These are phyloP conservation scores for Silene conica DNA, from an alignment of 148 eudicot species.

Conservation along the genomic window DNA sequence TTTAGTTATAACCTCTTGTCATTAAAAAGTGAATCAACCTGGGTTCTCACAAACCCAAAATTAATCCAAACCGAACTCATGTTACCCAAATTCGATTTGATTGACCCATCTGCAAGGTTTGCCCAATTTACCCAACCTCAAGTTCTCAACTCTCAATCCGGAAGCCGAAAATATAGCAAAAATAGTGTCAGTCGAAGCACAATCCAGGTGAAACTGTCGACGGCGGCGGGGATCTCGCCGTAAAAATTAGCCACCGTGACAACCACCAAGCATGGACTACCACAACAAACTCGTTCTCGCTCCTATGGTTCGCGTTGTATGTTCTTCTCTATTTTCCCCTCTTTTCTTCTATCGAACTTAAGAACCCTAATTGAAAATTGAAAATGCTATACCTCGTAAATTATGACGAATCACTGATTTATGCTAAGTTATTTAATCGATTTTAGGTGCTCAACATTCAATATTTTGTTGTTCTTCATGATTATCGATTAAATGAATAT, in stretches of 20 bases:
- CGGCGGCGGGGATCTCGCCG: not conserved
- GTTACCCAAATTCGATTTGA: too few species aligned
- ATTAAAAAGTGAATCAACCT: too few species aligned
- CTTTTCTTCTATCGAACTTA: not conserved
- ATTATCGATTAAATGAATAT: not conserved
- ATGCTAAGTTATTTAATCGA: not conserved
- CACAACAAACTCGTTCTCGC: constrained; percentile 71
- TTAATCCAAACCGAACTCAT: too few species aligned
- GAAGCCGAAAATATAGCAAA: too few species aligned
- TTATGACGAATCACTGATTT: not conserved
- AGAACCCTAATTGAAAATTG: not conserved
- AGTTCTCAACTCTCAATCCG: not conserved
- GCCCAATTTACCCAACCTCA: too few species aligned
- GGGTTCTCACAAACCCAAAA: too few species aligned
- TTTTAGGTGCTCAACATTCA: not conserved
- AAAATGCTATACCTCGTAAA: too few species aligned
- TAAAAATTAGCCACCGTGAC: constrained; percentile 13
- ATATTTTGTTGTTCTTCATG: not conserved
- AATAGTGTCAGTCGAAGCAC: too few species aligned
- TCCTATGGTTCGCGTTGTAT: constrained; percentile 88
- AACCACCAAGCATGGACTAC: constrained; percentile 48
- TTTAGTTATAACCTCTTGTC: too few species aligned
- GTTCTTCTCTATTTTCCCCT: constrained; percentile 21
- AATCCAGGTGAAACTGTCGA: not conserved
- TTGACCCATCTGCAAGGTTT: too few species aligned